Evolutionary conservation across 1,284 basidiomycete species (phyloP), one percentile per base, ranked within the genome.

Genomic region (Violaceomyces palustris): DNA sequence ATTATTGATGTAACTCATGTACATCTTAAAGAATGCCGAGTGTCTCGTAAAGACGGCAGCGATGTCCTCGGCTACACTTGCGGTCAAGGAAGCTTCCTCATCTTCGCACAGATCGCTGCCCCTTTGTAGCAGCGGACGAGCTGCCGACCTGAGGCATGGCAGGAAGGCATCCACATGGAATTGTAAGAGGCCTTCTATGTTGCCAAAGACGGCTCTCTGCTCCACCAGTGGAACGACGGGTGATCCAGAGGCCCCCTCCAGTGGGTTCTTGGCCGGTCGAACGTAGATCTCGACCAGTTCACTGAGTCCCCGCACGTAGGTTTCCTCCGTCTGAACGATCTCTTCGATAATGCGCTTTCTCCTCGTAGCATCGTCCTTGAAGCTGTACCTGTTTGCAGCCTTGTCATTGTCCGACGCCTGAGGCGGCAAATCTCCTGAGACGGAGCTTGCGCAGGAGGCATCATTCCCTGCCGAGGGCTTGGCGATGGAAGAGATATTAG

Each of bases 221-320:
- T 97, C 94, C 2, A 82, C 73, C 9, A 74, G 56, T n/a, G 91
- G 88, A n/a, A 94, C 80, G 15, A 91, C 78, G 0, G 87, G 86
- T 10, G 57, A 60, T 3, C 34, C 18, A 34, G 50, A 56, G 24
- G 36, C 46, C 15, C 50, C 52, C 7, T 62, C 59, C 44, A 86
- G 81, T 3, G 84, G 79, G 29, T 81, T 80, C n/a, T 81, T 78
- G 4, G 87, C 85, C 27, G 90, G 89, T 64, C 82, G 84, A 75
- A 98, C 87, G 72, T 98, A 99, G 51, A 98, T 94, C 48, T 92
- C 87, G 39, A 92, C 83, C 21, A 99, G 81, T 74, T 96, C 93
- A 69, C 87, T 83, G 18, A 99, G 76, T 11, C 88, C 87, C 61
- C 86, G 86, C 45, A 96, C 88, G 74, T 98, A 99, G 1, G 92